These are phyloP conservation scores for Scheffersomyces illinoinensis DNA, from an alignment of 1,139 yeast genomes.

Conservation along the genomic window DNA sequence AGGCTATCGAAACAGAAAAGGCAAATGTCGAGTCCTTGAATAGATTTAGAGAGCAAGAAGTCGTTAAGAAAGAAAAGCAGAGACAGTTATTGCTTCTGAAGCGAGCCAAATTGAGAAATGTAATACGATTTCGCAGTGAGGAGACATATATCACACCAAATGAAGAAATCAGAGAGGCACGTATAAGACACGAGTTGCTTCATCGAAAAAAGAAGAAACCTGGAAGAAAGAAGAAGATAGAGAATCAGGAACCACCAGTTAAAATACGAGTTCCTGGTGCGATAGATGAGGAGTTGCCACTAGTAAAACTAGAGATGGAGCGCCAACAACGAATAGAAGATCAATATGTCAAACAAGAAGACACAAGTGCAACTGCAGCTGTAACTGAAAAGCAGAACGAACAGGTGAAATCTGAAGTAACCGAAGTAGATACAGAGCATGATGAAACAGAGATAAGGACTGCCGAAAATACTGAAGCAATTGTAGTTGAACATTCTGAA, in stretches of 20 bases:
- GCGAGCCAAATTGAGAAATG: constrained; percentile 57
- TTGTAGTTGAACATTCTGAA: constrained; percentile 1
- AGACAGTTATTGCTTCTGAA: constrained; percentile 69
- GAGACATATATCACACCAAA: constrained; percentile 46
- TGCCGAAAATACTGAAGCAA: constrained; percentile 1
- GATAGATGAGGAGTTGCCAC: constrained; percentile 37
- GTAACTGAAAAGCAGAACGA: neutral
- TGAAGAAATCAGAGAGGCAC: constrained; percentile 54
- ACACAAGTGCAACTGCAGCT: neutral
- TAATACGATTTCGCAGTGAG: constrained; percentile 50
- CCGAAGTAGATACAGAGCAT: neutral
- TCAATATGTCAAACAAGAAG: neutral
- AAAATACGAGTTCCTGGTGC: constrained; percentile 34
- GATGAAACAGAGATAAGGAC: constrained; percentile 1
- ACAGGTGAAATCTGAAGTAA: neutral
- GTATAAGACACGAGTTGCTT: constrained; percentile 26
- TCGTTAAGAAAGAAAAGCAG: constrained; percentile 75
- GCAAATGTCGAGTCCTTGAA: constrained; percentile 72
- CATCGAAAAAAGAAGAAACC: constrained; percentile 41
- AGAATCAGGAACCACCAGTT: constrained; percentile 11
- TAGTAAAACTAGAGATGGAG: neutral
- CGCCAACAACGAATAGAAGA: constrained; percentile 1
- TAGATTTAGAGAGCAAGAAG: constrained; percentile 80
- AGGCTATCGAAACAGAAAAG: constrained; percentile 85
- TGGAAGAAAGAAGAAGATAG: constrained; percentile 34